Evolutionary conservation across 2,329 filamentous ascomycete genomes (phyloP).

Genomic region (Cladophialophora exuberans): DNA sequence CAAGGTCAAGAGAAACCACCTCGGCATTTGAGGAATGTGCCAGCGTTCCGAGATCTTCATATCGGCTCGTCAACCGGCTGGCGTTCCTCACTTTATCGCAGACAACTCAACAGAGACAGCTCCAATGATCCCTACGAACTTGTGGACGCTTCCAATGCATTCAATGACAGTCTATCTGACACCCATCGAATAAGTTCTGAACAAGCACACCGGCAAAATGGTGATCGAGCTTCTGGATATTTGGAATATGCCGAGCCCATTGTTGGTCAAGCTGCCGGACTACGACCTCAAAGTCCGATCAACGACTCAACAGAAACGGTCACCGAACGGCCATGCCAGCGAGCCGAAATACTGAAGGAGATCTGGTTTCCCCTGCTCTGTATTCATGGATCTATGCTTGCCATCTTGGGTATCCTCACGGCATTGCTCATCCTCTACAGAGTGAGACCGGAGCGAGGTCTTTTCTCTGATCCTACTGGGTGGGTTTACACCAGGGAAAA

Average conservation of each 20-base stretch:
- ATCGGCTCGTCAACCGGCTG: neutral
- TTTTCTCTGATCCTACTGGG: slow-evolving; percentile 14
- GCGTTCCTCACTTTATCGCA: neutral
- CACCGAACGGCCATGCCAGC: neutral
- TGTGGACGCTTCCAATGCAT: neutral
- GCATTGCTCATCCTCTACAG: slow-evolving; percentile 2
- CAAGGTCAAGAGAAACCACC: neutral
- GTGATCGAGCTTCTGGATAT: too few species aligned
- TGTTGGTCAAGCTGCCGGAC: neutral
- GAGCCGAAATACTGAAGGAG: slow-evolving; percentile 1
- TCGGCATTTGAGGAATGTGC: slow-evolving; percentile 3
- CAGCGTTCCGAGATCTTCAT: slow-evolving; percentile 6
- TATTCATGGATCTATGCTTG: slow-evolving; percentile 8
- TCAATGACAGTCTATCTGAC: too few species aligned
- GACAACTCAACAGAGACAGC: slow-evolving; percentile 1
- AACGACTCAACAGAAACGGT: neutral
- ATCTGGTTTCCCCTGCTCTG: slow-evolving; percentile 12
- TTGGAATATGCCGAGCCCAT: neutral
- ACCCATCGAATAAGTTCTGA: too few species aligned
- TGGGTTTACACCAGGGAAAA: neutral
- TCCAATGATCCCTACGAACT: slow-evolving; percentile 1
- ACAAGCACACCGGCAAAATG: too few species aligned
- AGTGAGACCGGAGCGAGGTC: slow-evolving; percentile 6
- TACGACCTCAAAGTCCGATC: neutral
- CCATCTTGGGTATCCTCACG: neutral